Evolutionary conservation across 345 rosid species (phyloP), one percentile per base, ranked within the genome.

Genomic region (Hevea brasiliensis): DNA sequence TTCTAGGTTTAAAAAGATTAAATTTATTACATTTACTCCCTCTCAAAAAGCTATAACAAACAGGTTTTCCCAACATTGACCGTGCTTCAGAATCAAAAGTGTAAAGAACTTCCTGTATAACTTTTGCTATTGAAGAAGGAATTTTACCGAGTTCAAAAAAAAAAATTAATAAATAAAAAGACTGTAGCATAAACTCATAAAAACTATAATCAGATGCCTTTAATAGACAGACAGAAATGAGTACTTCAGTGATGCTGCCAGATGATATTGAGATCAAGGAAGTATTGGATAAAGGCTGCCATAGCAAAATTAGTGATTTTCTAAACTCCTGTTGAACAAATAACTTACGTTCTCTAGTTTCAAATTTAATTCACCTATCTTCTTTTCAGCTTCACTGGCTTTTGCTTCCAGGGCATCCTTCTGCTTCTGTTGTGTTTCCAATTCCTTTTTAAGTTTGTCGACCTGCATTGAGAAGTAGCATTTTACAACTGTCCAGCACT

Each of bases 321-420:
- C 4, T 44, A 35, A 56, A 54, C 7, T 42, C 59, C 47, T 24
- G 50, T 20, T 6, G 7, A 27, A 18, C 8, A 72, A 70, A 61
- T 44, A 74, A 65, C 90, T 79, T 82, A 95, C 99, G 67, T 84
- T 77, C 58, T 85, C 87, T 24, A 90, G 74, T 76, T 89, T 90
- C 17, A 71, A 76, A 76, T 71, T 87, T 72, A 93, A 55, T 62
- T 84, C 89, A 41, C 45, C 63, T 55, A 90, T 74, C 71, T 89
- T 96, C 78, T 80, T 89, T 84, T 92, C 93, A 48, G 89, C 90
- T 70, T 88, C 84, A 15, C 40, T 69, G 14, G 85, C 83, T 40
- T 83, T 85, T 69, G 79, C 79, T 80, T 82, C 88, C 20, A 86
- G 76, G 59, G 90, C 81, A 14, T 81, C 87, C 73, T 90, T 93